Percentiles rank a stretch among this genome's conserved stretches.
Conservation (phyloP, 208 protist species). For the Leishmania turanica region DNA sequence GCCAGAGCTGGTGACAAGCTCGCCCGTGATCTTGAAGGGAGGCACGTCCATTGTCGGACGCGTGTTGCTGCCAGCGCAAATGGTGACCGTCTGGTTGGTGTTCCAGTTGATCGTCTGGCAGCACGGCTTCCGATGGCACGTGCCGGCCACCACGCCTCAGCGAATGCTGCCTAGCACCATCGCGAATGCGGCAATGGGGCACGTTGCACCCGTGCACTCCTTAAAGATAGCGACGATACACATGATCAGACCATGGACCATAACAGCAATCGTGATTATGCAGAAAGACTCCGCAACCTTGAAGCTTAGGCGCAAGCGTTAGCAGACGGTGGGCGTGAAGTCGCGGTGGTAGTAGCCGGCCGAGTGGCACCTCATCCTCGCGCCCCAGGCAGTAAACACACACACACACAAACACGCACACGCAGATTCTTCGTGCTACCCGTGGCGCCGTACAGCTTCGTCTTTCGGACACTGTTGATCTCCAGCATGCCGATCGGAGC, state of each 20-base stretch:
- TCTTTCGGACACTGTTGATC: slow-evolving; percentile 27
- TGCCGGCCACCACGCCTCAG: slow-evolving; percentile 46
- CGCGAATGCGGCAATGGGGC: slow-evolving; percentile 34
- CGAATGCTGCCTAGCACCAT: slow-evolving; percentile 43
- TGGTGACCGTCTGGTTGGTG: slow-evolving; percentile 8
- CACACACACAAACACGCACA: slow-evolving; percentile 32
- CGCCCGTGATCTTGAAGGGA: slow-evolving; percentile 41
- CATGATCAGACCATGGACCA: slow-evolving; percentile 31
- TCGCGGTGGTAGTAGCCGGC: slow-evolving; percentile 44
- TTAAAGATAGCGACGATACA: slow-evolving; percentile 28
- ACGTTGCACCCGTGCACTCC: slow-evolving; percentile 30
- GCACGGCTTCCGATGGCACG: slow-evolving; percentile 55
- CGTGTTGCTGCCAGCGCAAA: slow-evolving; percentile 30
- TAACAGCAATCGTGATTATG: slow-evolving; percentile 63
- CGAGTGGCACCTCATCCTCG: slow-evolving; percentile 48
- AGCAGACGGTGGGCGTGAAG: slow-evolving; percentile 49
- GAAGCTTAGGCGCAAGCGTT: slow-evolving; percentile 48
- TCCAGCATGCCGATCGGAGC: slow-evolving; percentile 57
- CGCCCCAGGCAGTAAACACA: slow-evolving; percentile 43
- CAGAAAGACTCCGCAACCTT: slow-evolving; percentile 58
- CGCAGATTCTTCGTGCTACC: slow-evolving; percentile 18
- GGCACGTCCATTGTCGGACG: slow-evolving; percentile 27
- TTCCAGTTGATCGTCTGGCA: slow-evolving; percentile 39
- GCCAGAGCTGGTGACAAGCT: slow-evolving; percentile 50
- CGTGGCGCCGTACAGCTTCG: slow-evolving; percentile 25